Base-by-base conservation (phyloP, 2,329 filamentous ascomycete species). In the Fusarium stilboides region DNA sequence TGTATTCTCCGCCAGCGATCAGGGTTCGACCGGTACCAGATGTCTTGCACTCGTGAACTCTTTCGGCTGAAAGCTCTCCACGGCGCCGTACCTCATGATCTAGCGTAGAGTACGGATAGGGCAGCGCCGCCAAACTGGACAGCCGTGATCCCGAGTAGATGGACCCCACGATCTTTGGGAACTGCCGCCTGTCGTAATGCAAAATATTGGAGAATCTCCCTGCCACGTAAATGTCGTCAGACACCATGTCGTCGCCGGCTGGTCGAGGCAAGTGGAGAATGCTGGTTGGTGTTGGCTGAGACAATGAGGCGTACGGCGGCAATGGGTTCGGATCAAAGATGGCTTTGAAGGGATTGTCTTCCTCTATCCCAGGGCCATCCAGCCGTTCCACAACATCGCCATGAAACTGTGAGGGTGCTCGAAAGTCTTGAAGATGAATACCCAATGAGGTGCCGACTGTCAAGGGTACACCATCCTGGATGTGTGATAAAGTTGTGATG, bases 161-260 rank as follows among this genome's bases (percentile, higher is more conserved):
- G 1, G 93, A 93, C 8, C 89, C 91, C 62, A 89, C 87, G 9
- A 97, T 86, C 17, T 88, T 87, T 0, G 94, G 93, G 74, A 98
- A 97, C 78, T 88, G 93, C 44, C 95, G 91, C 5, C 94, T 88
- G 76, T 98, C 94, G 80, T 97, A 98, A 76, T 94, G 91, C 5
- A 98, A 83, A 58, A 98, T 93, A 73, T 90, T 94, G 6, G 94
- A 92, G 77, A 98, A 98, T 17, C 95, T 89, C 1, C 95, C 95
- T 6, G 92, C 93, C 36, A 98, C 89, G 81, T 94, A 95, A 40
- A 98, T 96, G 31, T 96, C 92, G 62, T 91, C 87, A 50, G 93
- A 92, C 19, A 89, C 84, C 65, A 88, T 84, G 49, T 82, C 81
- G 12, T 78, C 78, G 10, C 82, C 79, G 0, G 85, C 86, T 2